Conservation (phyloP, 2,329 filamentous ascomycete genomes). For the Fusarium sp. region DNA sequence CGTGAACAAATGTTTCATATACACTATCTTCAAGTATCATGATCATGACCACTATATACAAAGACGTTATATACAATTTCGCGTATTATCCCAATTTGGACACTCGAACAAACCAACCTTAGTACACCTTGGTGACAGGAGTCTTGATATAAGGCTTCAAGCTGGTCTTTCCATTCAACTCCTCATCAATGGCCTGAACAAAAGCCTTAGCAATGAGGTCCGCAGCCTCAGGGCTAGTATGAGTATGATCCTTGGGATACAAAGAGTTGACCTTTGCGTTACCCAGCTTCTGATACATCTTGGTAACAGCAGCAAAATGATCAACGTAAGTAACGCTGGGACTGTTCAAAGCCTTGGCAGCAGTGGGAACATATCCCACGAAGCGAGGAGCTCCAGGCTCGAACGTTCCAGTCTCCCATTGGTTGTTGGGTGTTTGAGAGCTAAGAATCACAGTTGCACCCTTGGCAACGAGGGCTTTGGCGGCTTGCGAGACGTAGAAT, state of each 20-base stretch:
- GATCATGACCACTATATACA: not conserved
- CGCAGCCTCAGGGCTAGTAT: conserved; percentile 68
- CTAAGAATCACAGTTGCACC: conserved; percentile 71
- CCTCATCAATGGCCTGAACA: conserved; percentile 49
- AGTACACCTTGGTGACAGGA: conserved; percentile 42
- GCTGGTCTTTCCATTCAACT: conserved; percentile 47
- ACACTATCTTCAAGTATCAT: not conserved
- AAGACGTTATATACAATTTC: not conserved
- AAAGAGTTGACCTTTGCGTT: conserved; percentile 61
- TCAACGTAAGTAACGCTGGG: conserved; percentile 66
- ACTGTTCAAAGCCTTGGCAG: conserved; percentile 51
- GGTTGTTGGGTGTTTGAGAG: conserved; percentile 67
- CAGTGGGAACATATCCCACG: conserved; percentile 63
- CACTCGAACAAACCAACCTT: not conserved
- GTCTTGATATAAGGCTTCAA: conserved; percentile 45
- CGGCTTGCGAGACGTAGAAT: conserved; percentile 69
- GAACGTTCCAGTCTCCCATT: conserved; percentile 68
- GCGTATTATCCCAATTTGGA: rapidly evolving
- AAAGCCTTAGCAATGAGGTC: conserved; percentile 68
- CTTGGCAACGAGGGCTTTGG: conserved; percentile 63
- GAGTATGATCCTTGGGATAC: conserved; percentile 72
- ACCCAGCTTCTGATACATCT: conserved; percentile 64
- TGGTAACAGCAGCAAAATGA: conserved; percentile 69
- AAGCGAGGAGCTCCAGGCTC: conserved; percentile 63
- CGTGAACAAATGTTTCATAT: not conserved